phyloP scores from a whole-genome alignment of 1,284 basidiomycete genomes.

The Ganoderma multipileum region DNA sequence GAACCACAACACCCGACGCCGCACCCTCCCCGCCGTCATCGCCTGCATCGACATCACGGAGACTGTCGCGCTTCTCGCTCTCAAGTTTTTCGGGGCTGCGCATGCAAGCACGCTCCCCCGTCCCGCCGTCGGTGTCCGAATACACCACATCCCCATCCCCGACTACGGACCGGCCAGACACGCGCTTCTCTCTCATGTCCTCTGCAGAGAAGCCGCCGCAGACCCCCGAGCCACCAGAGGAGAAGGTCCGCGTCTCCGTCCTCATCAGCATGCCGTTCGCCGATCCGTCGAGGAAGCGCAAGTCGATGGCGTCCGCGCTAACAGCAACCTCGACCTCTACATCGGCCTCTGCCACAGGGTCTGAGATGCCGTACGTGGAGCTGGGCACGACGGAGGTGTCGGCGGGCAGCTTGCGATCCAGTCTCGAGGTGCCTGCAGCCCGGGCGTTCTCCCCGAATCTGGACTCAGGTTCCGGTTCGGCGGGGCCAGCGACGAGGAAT shows the following conservation, averaged over 20 bases:
- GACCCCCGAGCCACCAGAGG: constrained; percentile 16
- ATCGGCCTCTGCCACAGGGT: neutral
- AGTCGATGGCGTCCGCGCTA: constrained; percentile 12
- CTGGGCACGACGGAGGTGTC: constrained; percentile 30
- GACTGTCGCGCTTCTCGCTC: constrained; percentile 9
- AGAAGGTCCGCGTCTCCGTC: constrained; percentile 27
- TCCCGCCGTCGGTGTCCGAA: neutral
- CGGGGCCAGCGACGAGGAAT: neutral
- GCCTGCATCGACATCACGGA: constrained; percentile 10
- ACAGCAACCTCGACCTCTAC: neutral
- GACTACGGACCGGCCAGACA: neutral
- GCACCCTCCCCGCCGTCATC: neutral
- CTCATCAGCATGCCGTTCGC: constrained; percentile 34
- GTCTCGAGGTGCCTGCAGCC: neutral
- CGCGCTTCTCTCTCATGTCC: constrained; percentile 8
- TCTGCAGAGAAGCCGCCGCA: constrained; percentile 19
- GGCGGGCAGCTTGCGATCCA: constrained; percentile 14
- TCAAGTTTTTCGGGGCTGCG: constrained; percentile 9
- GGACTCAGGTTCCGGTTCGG: neutral
- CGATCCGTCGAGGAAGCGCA: constrained; percentile 15
- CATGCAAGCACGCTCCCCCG: constrained; percentile 8
- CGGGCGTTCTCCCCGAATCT: neutral
- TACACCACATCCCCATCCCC: neutral
- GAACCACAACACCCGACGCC: neutral
- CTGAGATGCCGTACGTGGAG: constrained; percentile 33